Percentiles rank a stretch among this genome's conserved stretches.
Conservation (phyloP, 2,329 filamentous ascomycete species). For the Penicillium sclerotiorum region DNA sequence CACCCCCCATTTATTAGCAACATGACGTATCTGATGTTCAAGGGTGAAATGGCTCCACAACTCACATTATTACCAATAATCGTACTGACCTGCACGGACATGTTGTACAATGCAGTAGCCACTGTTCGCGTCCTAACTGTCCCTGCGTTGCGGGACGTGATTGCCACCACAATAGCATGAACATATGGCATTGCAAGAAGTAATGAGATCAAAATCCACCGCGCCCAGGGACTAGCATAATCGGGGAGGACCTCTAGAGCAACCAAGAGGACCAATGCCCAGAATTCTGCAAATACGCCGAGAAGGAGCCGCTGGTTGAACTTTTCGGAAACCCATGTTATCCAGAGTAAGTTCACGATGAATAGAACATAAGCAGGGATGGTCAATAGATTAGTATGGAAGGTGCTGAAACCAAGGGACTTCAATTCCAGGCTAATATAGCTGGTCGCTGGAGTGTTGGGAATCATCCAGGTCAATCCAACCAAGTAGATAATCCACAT, state of each 20-base stretch:
- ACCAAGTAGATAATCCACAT: constrained; percentile 61
- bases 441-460: constrained; percentile 36
- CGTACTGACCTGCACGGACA: constrained; percentile 47
- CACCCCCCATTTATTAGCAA: neutral
- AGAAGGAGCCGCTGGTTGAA: constrained; percentile 59
- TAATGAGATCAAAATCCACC: constrained; percentile 56
- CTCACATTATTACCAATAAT: constrained; percentile 45
- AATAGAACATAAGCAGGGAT: constrained; percentile 62
- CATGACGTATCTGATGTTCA: neutral
- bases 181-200: constrained; percentile 62
- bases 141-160: constrained; percentile 48
- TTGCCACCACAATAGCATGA: constrained; percentile 56
- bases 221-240: constrained; percentile 53
- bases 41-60: neutral
- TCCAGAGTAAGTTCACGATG: constrained; percentile 58
- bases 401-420: constrained; percentile 59
- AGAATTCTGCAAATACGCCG: constrained; percentile 56
- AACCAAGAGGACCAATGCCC: constrained; percentile 56
- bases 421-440: constrained; percentile 50
- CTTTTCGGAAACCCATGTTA: constrained; percentile 58
- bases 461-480: constrained; percentile 49
- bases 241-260: constrained; percentile 54
- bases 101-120: constrained; percentile 50
- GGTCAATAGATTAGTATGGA: constrained; percentile 65
- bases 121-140: constrained; percentile 48